Base-by-base conservation (phyloP, 768 basidiomycete genomes). In the Suillus ampliporus region DNA sequence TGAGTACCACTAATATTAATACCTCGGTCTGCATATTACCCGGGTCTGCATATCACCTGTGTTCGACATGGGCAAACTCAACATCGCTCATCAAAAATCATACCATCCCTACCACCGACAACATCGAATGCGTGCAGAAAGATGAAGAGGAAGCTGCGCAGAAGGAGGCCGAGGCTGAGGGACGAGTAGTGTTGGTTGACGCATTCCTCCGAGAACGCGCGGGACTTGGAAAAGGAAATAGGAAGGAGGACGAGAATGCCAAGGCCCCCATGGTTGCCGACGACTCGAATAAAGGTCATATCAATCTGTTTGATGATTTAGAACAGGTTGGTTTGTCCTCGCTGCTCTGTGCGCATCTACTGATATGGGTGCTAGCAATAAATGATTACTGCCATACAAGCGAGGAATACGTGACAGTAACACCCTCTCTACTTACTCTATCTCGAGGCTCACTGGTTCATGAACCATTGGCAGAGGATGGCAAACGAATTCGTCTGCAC, bases 31-130 rank as follows among this genome's bases (percentile, higher is more conserved):
- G n/a, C n/a, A n/a, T n/a, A n/a, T n/a, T n/a, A 48, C 19, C 19
- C 19, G 19, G 13, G 54, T 41, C 54, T 17, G 23, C 48, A 75
- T 64, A 54, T 17, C 21, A 37, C 23, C 53, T 8, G 21, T 10
- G 4, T 56, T 56, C 23, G 4, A 38, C 51, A 93, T 93, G 92
- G 92, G 91, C 31, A 92, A 92, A 70, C 83, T 94, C 26, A 93
- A 93, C 72, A 94, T 94, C 73, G 92, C 92, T 14, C 92, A 94
- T 74, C 92, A 94, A 80, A 95, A 95, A 72, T 93, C 91, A 1
- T 94, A 94, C 74, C 92, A 95, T 67, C 92, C 92, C 0, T 94
- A 94, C 71, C 79, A 92, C 43, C 77, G 88, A 95, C 72, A 95
- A 95, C 69, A 91, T 94, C 63, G 91, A 92, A 62, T 84, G 84